phyloP scores from a whole-genome alignment of 495 filamentous ascomycete species.

The Aspergillus bertholletiae region DNA sequence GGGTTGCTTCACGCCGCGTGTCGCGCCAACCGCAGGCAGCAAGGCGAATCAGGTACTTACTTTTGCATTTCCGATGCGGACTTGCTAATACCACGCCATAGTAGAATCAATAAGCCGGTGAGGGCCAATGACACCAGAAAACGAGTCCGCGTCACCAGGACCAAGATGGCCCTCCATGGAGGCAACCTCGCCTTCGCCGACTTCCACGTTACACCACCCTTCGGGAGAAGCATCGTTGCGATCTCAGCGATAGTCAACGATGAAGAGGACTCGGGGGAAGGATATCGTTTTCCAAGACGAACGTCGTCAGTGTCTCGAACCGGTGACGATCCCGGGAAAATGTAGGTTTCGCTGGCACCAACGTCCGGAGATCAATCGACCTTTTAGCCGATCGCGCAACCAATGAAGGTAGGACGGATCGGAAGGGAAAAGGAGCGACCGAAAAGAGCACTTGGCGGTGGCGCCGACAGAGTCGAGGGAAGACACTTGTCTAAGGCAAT shows the following conservation, averaged over 20 bases:
- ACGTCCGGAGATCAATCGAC: slow-evolving; percentile 3
- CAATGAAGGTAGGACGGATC: background rate
- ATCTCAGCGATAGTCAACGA: slow-evolving; percentile 4
- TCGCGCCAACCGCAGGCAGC: background rate
- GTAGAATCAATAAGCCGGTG: slow-evolving; percentile 68
- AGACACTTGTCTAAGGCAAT: background rate
- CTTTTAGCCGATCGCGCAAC: slow-evolving; percentile 3
- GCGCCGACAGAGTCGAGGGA: background rate
- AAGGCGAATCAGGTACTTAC: slow-evolving; percentile 39
- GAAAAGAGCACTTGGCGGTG: background rate
- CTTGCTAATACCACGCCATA: slow-evolving; percentile 84
- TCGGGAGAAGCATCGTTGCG: slow-evolving; percentile 68
- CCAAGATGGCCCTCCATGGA: slow-evolving; percentile 73
- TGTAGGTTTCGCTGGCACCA: slow-evolving; percentile 4
- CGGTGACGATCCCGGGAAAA: slow-evolving; percentile 19
- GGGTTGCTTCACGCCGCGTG: background rate
- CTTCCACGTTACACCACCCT: slow-evolving; percentile 91
- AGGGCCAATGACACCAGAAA: slow-evolving; percentile 74
- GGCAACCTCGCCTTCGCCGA: slow-evolving; percentile 78
- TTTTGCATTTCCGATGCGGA: slow-evolving; percentile 89
- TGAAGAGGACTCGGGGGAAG: slow-evolving; percentile 2
- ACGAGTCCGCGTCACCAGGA: slow-evolving; percentile 73
- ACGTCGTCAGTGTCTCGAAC: slow-evolving; percentile 5
- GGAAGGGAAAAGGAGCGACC: slow-evolving; percentile 2
- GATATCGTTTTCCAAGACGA: slow-evolving; percentile 1